Evolutionary conservation across 2,329 filamentous ascomycete genomes (phyloP).

Genomic region (Bipolaris victoriae): DNA sequence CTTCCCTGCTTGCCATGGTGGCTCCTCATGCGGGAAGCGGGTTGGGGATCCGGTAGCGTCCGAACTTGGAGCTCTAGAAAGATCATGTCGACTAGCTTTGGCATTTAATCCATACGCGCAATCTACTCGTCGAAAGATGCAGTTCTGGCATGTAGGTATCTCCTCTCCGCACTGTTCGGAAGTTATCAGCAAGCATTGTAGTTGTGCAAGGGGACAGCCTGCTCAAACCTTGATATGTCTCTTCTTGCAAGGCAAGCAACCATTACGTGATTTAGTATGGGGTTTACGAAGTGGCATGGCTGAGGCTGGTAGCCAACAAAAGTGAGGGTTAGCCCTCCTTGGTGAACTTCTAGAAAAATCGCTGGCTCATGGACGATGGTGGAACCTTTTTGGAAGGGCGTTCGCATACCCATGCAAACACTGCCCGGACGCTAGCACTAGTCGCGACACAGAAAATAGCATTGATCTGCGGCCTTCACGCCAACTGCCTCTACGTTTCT

Average conservation of each 20-base stretch:
- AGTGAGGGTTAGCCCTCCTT: too few species aligned
- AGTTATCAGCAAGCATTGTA: not conserved
- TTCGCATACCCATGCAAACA: too few species aligned
- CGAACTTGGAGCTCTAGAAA: constrained; percentile 1
- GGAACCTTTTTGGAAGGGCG: too few species aligned
- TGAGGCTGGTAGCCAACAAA: not conserved
- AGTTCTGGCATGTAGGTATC: not conserved
- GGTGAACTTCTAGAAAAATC: too few species aligned
- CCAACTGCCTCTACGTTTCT: too few species aligned
- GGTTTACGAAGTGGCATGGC: constrained; percentile 4
- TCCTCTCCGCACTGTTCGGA: not conserved
- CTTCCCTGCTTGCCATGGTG: not conserved
- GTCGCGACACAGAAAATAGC: too few species aligned
- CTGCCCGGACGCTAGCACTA: too few species aligned
- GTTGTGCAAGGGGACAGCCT: not conserved
- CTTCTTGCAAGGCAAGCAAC: constrained; percentile 4
- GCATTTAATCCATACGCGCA: not conserved
- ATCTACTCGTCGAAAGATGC: not conserved
- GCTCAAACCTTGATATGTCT: constrained; percentile 3
- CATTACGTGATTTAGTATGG: constrained; percentile 7
- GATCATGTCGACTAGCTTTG: not conserved
- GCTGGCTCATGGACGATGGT: too few species aligned
- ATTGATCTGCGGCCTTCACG: too few species aligned
- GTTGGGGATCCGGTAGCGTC: not conserved
- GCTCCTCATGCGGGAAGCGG: not conserved